Percentiles rank a stretch among this genome's conserved stretches.
These are phyloP conservation scores for Penicillium polonicum DNA, from an alignment of 2,329 filamentous ascomycete genomes.

Conservation along the genomic window DNA sequence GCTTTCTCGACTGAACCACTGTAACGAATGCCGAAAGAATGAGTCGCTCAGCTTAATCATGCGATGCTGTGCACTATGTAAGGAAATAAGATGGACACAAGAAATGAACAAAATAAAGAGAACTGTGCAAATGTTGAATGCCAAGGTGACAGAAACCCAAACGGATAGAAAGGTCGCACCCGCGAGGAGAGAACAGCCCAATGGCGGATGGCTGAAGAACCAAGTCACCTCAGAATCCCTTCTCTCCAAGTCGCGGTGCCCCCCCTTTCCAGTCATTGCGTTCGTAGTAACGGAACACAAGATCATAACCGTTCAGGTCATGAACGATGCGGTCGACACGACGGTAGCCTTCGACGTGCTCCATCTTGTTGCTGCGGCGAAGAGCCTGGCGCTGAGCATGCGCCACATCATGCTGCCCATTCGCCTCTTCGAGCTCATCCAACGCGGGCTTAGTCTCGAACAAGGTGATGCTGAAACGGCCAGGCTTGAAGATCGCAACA, in stretches of 20 bases:
- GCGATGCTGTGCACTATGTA: constrained; percentile 24
- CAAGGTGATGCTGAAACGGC: constrained; percentile 94
- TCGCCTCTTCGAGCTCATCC: constrained; percentile 36
- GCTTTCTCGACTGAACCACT: constrained; percentile 6
- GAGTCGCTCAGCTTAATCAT: constrained; percentile 23
- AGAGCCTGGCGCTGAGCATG: constrained; percentile 45
- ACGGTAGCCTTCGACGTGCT: constrained; percentile 80
- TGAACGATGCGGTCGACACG: constrained; percentile 94
- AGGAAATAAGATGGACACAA: constrained; percentile 13
- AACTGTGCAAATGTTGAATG: constrained; percentile 2
- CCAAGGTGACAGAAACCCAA: constrained; percentile 7
- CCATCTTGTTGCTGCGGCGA: constrained; percentile 58
- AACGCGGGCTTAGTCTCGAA: constrained; percentile 78
- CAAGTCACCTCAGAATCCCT: constrained; percentile 20
- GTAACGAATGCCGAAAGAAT: constrained; percentile 8
- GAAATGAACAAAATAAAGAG: constrained; percentile 4
- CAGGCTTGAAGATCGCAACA: constrained; percentile 92
- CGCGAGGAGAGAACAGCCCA: constrained; percentile 3
- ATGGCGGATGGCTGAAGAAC: background rate
- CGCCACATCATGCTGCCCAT: constrained; percentile 37
- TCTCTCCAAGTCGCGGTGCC: constrained; percentile 61
- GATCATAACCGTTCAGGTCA: constrained; percentile 93
- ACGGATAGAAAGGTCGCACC: constrained; percentile 15
- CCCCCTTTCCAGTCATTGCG: constrained; percentile 75
- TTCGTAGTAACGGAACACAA: constrained; percentile 96